Conservation (phyloP, 164 flowering plant genomes). For the Platanus orientalis region DNA sequence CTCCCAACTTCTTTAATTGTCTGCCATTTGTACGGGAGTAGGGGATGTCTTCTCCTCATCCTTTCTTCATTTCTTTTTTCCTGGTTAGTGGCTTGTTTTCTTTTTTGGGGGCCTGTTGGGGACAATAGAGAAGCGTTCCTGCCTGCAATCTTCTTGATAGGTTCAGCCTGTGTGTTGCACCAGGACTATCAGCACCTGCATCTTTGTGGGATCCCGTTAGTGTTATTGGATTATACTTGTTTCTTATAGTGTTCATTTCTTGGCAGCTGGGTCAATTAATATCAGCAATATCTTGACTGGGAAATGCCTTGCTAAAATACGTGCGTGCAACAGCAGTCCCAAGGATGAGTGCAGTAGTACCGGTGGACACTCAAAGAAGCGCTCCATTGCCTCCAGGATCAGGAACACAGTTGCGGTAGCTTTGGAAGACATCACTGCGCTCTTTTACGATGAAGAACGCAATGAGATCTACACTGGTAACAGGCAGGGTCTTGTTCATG, state of each 20-base stretch:
- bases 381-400: constrained; percentile 24
- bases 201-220: no score
- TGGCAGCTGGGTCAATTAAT: constrained; percentile 88
- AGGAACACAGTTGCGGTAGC: constrained; percentile 77
- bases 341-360: constrained; percentile 24
- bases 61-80: no score
- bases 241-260: neutral
- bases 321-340: constrained; percentile 41
- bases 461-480: constrained; percentile 95
- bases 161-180: no score
- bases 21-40: no score
- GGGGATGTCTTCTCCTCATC: no score
- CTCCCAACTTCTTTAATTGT: no score
- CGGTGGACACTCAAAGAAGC: constrained; percentile 28
- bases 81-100: no score
- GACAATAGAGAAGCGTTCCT: no score
- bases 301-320: constrained; percentile 85
- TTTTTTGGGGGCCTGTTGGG: no score
- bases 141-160: no score
- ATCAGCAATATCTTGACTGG: constrained; percentile 93
- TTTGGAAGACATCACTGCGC: constrained; percentile 89
- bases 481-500: constrained; percentile 79
- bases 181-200: no score
- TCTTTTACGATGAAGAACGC: constrained; percentile 94
- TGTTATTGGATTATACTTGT: neutral